phyloP scores from a whole-genome alignment of 2,329 filamentous ascomycete species.

The Monilinia fructigena region DNA sequence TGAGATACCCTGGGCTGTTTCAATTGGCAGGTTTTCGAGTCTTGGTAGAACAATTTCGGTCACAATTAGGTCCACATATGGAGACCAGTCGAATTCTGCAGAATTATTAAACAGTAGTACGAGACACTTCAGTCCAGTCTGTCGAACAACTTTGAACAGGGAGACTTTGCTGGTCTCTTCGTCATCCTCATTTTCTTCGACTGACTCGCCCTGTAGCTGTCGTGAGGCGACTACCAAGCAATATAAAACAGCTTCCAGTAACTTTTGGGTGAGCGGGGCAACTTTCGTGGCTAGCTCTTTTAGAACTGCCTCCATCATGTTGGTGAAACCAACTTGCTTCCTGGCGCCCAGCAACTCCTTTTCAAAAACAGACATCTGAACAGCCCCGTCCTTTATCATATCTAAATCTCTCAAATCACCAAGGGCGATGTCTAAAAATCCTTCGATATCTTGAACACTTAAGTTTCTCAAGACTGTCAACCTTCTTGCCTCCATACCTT shows the following conservation, averaged over 20 bases:
- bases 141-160: slow-evolving; percentile 64
- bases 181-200: slow-evolving; percentile 41
- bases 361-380: slow-evolving; percentile 49
- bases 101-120: slow-evolving; percentile 75
- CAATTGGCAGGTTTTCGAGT: slow-evolving; percentile 72
- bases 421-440: slow-evolving; percentile 80
- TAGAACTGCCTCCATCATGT: slow-evolving; percentile 86
- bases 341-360: slow-evolving; percentile 63
- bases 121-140: slow-evolving; percentile 78
- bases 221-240: slow-evolving; percentile 72
- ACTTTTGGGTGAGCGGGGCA: slow-evolving; percentile 61
- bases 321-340: slow-evolving; percentile 87
- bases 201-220: slow-evolving; percentile 47
- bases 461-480: slow-evolving; percentile 80
- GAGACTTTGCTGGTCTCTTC: slow-evolving; percentile 47
- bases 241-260: slow-evolving; percentile 77
- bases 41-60: slow-evolving; percentile 74
- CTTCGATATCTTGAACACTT: slow-evolving; percentile 68
- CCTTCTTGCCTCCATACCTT: slow-evolving; percentile 77
- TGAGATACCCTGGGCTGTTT: slow-evolving; percentile 88
- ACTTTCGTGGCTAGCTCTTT: slow-evolving; percentile 78
- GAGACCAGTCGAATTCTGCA: slow-evolving; percentile 66
- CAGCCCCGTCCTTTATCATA: slow-evolving; percentile 48
- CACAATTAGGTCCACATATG: slow-evolving; percentile 69
- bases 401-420: slow-evolving; percentile 64